Conservation (phyloP, 2,329 filamentous ascomycete species). For the Calonectria montana region DNA sequence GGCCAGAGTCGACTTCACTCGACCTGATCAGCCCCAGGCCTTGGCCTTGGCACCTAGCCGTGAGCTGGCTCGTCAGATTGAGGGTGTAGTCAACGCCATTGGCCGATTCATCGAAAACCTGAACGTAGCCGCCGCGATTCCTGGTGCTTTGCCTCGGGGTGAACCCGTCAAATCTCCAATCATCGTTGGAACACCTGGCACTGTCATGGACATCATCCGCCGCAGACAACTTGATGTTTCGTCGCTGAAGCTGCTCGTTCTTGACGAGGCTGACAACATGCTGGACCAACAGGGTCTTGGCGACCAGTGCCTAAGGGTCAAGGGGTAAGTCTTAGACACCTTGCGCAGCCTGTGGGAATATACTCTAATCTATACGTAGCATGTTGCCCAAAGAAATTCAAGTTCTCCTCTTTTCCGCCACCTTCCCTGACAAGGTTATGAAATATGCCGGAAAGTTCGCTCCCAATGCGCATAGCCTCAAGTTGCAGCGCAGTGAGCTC, state of each 20-base stretch:
- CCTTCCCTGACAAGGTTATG: slow-evolving; percentile 87
- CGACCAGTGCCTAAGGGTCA: slow-evolving; percentile 93
- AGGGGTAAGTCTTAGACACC: slow-evolving; percentile 66
- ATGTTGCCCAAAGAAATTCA: slow-evolving; percentile 82
- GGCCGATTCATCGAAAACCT: slow-evolving; percentile 85
- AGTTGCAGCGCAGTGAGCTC: slow-evolving; percentile 88
- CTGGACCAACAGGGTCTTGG: slow-evolving; percentile 94
- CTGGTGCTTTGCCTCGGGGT: slow-evolving; percentile 77
- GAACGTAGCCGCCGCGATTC: slow-evolving; percentile 83
- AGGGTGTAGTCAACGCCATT: slow-evolving; percentile 85
- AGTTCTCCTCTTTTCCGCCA: slow-evolving; percentile 94
- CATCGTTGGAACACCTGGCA: slow-evolving; percentile 93
- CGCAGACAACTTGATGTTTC: slow-evolving; percentile 78
- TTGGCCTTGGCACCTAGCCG: slow-evolving; percentile 91
- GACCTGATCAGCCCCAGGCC: slow-evolving; percentile 80
- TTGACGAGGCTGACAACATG: slow-evolving; percentile 99
- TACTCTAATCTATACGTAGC: slow-evolving; percentile 58
- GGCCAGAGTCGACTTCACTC: slow-evolving; percentile 81
- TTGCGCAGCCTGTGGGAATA: neutral
- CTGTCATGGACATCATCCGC: slow-evolving; percentile 87
- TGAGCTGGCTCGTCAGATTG: slow-evolving; percentile 94
- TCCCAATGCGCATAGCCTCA: slow-evolving; percentile 86
- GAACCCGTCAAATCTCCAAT: slow-evolving; percentile 79
- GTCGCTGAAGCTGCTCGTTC: slow-evolving; percentile 82
- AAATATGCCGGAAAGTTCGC: slow-evolving; percentile 87